These are phyloP conservation scores for Epichloe scottii DNA, from an alignment of 2,329 filamentous ascomycete genomes.

Conservation along the genomic window DNA sequence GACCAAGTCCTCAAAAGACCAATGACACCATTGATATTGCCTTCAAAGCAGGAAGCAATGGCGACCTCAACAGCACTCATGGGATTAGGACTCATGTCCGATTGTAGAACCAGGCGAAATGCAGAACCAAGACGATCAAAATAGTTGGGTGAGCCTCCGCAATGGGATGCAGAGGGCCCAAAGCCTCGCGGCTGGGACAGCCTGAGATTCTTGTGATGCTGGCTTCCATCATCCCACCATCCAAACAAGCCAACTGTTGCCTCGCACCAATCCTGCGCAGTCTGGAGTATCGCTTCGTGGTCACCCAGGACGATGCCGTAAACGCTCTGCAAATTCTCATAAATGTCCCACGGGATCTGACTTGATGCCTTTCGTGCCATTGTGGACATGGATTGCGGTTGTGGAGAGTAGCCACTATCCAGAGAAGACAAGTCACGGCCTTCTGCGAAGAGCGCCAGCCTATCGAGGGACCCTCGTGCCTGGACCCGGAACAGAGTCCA, in stretches of 20 bases:
- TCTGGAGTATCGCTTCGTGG: slow-evolving; percentile 59
- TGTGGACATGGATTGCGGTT: slow-evolving; percentile 45
- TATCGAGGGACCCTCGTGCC: slow-evolving; percentile 53
- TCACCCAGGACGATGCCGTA: slow-evolving; percentile 74
- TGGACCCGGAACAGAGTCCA: slow-evolving; percentile 78
- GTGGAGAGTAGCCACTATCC: slow-evolving; percentile 23
- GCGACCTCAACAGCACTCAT: slow-evolving; percentile 68
- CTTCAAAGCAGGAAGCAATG: slow-evolving; percentile 70
- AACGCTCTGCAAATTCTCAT: slow-evolving; percentile 68
- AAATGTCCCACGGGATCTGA: slow-evolving; percentile 79
- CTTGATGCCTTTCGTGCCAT: slow-evolving; percentile 69
- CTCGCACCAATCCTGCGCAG: slow-evolving; percentile 85
- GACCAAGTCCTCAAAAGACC: slow-evolving; percentile 70
- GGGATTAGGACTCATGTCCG: slow-evolving; percentile 66
- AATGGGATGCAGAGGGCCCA: slow-evolving; percentile 23
- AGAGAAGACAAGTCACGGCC: slow-evolving; percentile 42
- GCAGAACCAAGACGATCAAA: slow-evolving; percentile 58
- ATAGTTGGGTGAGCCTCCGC: slow-evolving; percentile 53
- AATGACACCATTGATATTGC: slow-evolving; percentile 64
- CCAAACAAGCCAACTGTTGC: slow-evolving; percentile 70
- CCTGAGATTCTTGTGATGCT: slow-evolving; percentile 27
- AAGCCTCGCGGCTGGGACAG: slow-evolving; percentile 28
- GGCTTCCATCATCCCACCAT: slow-evolving; percentile 82
- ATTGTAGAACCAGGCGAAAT: slow-evolving; percentile 55
- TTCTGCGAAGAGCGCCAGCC: slow-evolving; percentile 69